Evolutionary conservation across 371 early-diverging fungal species (phyloP).

Genomic region (Rhizopus stolonifer): DNA sequence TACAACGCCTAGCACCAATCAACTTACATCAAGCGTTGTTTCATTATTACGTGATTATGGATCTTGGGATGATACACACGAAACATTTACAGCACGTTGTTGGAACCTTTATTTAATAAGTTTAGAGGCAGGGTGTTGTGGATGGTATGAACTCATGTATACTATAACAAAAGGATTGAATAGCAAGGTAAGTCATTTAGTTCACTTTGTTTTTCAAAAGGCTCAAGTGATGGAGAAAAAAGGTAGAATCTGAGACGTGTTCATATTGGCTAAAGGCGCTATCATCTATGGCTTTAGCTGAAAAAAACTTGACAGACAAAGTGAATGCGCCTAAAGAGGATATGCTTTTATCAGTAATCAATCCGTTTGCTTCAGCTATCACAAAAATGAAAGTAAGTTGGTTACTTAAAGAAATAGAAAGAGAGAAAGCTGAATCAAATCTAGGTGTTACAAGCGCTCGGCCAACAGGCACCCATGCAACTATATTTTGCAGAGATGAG

Average conservation of each 20-base stretch:
- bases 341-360: slow-evolving; percentile 6
- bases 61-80: slow-evolving; percentile 16
- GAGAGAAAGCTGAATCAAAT: neutral
- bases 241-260: slow-evolving; percentile 34
- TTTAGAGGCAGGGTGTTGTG: slow-evolving; percentile 33
- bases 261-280: slow-evolving; percentile 33
- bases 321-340: neutral
- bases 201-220: neutral
- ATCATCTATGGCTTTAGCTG: slow-evolving; percentile 29
- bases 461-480: slow-evolving; percentile 20
- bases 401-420: too few species aligned
- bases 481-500: slow-evolving; percentile 36
- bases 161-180: slow-evolving; percentile 18
- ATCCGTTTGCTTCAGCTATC: slow-evolving; percentile 12
- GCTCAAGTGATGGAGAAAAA: neutral
- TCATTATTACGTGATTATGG: slow-evolving; percentile 24
- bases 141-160: slow-evolving; percentile 40
- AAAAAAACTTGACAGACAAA: slow-evolving; percentile 16
- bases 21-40: slow-evolving; percentile 7
- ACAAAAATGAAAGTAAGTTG: slow-evolving; percentile 26
- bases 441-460: slow-evolving; percentile 34
- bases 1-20: slow-evolving; percentile 7
- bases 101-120: slow-evolving; percentile 39
- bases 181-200: slow-evolving; percentile 19
- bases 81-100: slow-evolving; percentile 21